A percentile compares a stretch with the other conserved stretches of the same genome.
These are phyloP conservation scores for Penicillium verrucosum DNA, from an alignment of 2,329 filamentous ascomycete genomes.

Conservation along the genomic window DNA sequence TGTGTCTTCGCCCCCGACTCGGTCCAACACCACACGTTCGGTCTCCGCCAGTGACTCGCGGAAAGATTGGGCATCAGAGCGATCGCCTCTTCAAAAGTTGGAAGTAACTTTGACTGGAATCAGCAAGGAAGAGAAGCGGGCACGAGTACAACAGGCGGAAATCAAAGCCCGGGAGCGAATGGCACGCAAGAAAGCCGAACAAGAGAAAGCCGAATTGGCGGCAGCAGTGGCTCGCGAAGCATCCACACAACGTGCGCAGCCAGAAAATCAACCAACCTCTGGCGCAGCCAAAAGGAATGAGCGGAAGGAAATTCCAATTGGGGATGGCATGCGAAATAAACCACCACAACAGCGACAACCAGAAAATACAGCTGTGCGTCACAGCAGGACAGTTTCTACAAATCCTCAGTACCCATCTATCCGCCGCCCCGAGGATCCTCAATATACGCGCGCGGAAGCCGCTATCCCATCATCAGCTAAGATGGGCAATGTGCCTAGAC, in stretches of 20 bases:
- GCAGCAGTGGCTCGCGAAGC: constrained; percentile 2
- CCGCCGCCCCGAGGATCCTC: constrained; percentile 19
- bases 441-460: constrained; percentile 19
- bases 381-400: constrained; percentile 15
- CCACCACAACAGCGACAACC: constrained; percentile 11
- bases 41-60: constrained; percentile 30
- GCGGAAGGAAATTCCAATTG: neutral
- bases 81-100: constrained; percentile 88
- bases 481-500: constrained; percentile 23
- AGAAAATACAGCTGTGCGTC: constrained; percentile 15
- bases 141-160: constrained; percentile 79
- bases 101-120: constrained; percentile 88
- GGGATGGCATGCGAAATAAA: neutral
- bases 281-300: neutral
- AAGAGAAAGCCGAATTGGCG: constrained; percentile 15
- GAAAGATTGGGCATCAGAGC: constrained; percentile 66
- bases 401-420: constrained; percentile 22
- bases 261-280: constrained; percentile 6
- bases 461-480: constrained; percentile 12
- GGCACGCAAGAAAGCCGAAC: constrained; percentile 29
- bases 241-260: constrained; percentile 6
- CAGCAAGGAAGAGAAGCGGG: constrained; percentile 92
- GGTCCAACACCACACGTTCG: constrained; percentile 33
- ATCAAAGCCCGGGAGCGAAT: constrained; percentile 61
- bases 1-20: constrained; percentile 23